phyloP scores from a whole-genome alignment of 371 early-diverging fungal species.

The Apophysomyces elegans region DNA sequence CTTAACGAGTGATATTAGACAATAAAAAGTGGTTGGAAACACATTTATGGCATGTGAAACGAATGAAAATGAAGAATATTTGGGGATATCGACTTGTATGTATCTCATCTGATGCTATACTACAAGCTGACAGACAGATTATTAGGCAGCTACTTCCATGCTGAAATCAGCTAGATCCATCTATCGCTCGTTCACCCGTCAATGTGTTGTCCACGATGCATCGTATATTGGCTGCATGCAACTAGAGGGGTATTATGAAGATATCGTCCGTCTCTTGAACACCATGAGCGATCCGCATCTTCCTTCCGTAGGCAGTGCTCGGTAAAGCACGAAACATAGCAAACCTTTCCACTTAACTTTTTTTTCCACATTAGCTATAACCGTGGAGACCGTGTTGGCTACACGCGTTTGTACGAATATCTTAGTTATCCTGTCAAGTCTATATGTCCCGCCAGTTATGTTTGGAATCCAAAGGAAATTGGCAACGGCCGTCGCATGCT shows the following conservation, averaged over 20 bases:
- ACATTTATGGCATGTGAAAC: constrained; percentile 98
- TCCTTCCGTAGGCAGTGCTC: constrained; percentile 62
- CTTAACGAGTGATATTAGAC: constrained; percentile 29
- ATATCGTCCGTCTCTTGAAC: constrained; percentile 54
- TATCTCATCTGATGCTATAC: not conserved
- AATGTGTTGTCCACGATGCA: constrained; percentile 78
- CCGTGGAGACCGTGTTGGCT: constrained; percentile 65
- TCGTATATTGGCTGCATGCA: constrained; percentile 82
- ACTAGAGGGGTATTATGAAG: constrained; percentile 58
- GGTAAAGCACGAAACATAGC: constrained; percentile 39
- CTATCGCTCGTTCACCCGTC: constrained; percentile 77
- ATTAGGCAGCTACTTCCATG: constrained; percentile 80
- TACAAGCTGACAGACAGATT: constrained; percentile 10
- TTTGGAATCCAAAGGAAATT: constrained; percentile 63
- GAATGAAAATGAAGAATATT: constrained; percentile 90
- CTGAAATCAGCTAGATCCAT: constrained; percentile 79
- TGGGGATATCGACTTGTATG: constrained; percentile 84
- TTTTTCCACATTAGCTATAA: constrained; percentile 48
- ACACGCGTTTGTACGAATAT: constrained; percentile 54
- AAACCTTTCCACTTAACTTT: not conserved
- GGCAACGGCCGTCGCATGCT: constrained; percentile 36
- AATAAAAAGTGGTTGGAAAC: constrained; percentile 93
- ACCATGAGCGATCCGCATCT: constrained; percentile 66
- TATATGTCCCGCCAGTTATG: constrained; percentile 66
- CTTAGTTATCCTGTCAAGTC: constrained; percentile 59